phyloP scores from a whole-genome alignment of 1,139 yeast genomes.

The Suhomyces wounanorum region DNA sequence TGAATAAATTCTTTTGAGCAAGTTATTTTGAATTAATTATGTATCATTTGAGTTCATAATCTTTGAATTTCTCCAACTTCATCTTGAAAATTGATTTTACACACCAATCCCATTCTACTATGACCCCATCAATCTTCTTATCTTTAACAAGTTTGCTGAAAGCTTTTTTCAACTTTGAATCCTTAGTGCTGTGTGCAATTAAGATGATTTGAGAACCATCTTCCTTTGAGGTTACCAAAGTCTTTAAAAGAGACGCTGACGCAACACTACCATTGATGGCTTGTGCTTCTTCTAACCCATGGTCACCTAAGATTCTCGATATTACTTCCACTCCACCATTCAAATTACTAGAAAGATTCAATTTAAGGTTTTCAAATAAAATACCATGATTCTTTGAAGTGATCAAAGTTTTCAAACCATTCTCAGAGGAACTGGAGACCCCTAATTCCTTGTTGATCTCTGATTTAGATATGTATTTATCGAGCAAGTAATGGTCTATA shows the following conservation, averaged over 20 bases:
- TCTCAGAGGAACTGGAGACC: slow-evolving; percentile 14
- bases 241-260: slow-evolving; percentile 12
- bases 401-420: slow-evolving; percentile 24
- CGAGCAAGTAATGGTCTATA: slow-evolving; percentile 38
- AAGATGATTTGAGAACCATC: slow-evolving; percentile 26
- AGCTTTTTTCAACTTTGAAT: slow-evolving; percentile 43
- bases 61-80: slow-evolving; percentile 31
- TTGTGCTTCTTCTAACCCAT: slow-evolving; percentile 53
- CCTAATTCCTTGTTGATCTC: slow-evolving; percentile 41
- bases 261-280: slow-evolving; percentile 28
- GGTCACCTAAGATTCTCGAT: slow-evolving; percentile 61
- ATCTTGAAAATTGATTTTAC: slow-evolving; percentile 58
- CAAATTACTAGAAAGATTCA: slow-evolving; percentile 62
- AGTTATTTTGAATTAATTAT: neutral
- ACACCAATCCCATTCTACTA: slow-evolving; percentile 73
- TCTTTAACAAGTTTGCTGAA: slow-evolving; percentile 37
- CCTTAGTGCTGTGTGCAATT: slow-evolving; percentile 45
- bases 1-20: too few relatives aligned
- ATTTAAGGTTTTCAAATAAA: slow-evolving; percentile 45
- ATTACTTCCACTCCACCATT: slow-evolving; percentile 71
- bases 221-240: slow-evolving; percentile 9
- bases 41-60: slow-evolving; percentile 21
- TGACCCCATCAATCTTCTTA: slow-evolving; percentile 19
- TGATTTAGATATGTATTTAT: slow-evolving; percentile 31
- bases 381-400: slow-evolving; percentile 34